These are phyloP conservation scores for Magnaporthiopsis incrustans DNA, from an alignment of 2,329 filamentous ascomycete species.

Conservation along the genomic window DNA sequence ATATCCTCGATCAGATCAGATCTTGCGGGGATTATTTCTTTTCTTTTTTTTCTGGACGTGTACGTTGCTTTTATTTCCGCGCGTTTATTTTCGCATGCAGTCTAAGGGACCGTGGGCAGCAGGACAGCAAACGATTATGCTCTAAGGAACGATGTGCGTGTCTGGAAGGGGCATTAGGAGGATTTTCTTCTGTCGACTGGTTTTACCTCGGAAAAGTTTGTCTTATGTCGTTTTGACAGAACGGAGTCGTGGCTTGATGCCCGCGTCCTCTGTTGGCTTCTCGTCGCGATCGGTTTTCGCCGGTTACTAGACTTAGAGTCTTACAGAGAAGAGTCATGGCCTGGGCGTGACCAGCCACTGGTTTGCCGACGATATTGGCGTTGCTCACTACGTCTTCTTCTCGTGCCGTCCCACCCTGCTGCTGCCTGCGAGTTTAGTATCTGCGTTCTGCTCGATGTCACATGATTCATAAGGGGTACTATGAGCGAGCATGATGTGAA, in stretches of 20 bases:
- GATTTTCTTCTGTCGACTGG: not conserved
- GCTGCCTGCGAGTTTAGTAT: not conserved
- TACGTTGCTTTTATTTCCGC: conserved; percentile 5
- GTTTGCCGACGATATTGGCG: not conserved
- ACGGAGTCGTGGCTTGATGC: not conserved
- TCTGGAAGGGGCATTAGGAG: not conserved
- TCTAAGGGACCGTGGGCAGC: not conserved
- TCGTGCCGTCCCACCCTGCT: not conserved
- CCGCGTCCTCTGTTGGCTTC: not conserved
- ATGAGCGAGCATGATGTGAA: not conserved
- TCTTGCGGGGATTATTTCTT: conserved; percentile 12
- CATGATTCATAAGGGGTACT: not conserved
- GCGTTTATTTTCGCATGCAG: not conserved
- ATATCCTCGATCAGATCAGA: conserved; percentile 1
- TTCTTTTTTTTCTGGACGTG: conserved; percentile 10
- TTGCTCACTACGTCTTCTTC: not conserved
- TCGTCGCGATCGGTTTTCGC: not conserved
- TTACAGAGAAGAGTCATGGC: conserved; percentile 1
- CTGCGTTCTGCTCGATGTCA: not conserved
- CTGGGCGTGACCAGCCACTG: not conserved
- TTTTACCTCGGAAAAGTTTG: not conserved
- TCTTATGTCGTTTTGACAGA: not conserved
- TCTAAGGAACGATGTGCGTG: not conserved
- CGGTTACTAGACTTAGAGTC: not conserved
- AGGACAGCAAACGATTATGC: not conserved